phyloP scores from a whole-genome alignment of 2,329 filamentous ascomycete genomes.

The Verticillium klebahnii region DNA sequence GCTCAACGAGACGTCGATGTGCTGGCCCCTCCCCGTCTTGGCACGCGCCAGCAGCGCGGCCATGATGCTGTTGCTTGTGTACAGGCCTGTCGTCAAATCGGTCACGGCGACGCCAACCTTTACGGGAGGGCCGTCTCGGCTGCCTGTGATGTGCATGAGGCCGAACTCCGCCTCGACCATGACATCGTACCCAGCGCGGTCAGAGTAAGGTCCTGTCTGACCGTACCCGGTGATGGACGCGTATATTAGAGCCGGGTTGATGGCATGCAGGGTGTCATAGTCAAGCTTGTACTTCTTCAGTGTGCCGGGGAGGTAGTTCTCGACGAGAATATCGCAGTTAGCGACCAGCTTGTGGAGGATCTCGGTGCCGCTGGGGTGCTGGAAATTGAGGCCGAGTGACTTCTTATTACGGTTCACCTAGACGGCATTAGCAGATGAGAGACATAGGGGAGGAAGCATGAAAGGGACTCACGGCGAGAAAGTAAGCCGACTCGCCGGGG shows the following conservation, averaged over 20 bases:
- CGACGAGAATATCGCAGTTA: constrained; percentile 87
- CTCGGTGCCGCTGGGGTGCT: constrained; percentile 74
- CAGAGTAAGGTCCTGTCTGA: constrained; percentile 85
- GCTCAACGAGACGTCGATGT: constrained; percentile 85
- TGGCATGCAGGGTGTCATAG: constrained; percentile 71
- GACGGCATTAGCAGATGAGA: background rate
- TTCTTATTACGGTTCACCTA: constrained; percentile 97
- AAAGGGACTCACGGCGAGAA: constrained; percentile 61
- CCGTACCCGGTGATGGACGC: constrained; percentile 97
- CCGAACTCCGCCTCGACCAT: constrained; percentile 99
- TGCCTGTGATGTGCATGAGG: constrained; percentile 96
- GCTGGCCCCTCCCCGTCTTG: constrained; percentile 76
- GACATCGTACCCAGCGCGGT: constrained; percentile 91
- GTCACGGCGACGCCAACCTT: constrained; percentile 98
- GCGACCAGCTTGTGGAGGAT: constrained; percentile 82
- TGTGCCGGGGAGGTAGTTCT: constrained; percentile 91
- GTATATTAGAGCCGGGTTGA: constrained; percentile 88
- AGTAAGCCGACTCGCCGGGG: constrained; percentile 92
- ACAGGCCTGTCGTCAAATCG: constrained; percentile 89
- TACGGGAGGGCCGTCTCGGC: constrained; percentile 81
- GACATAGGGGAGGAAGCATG: background rate
- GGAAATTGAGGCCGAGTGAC: constrained; percentile 86
- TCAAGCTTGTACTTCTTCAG: constrained; percentile 90
- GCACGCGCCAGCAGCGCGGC: constrained; percentile 77
- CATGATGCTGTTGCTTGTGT: constrained; percentile 94